phyloP scores from a whole-genome alignment of 257 asterid genomes.

The Ballota nigra region DNA sequence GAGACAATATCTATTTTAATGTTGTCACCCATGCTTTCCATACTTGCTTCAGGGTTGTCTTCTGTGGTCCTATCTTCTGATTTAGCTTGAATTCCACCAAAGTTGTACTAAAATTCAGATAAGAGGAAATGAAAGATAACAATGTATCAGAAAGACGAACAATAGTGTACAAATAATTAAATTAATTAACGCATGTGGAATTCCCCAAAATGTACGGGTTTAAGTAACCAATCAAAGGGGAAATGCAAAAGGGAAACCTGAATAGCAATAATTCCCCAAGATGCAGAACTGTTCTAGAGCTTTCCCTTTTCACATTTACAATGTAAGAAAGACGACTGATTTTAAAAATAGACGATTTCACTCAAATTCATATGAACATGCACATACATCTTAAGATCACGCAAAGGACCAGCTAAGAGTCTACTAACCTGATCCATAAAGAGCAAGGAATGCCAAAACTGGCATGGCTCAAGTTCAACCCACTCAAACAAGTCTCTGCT shows the following conservation, averaged over 20 bases:
- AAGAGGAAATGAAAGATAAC: constrained; percentile 1
- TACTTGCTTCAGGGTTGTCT: constrained; percentile 38
- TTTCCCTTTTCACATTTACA: neutral
- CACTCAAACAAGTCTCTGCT: constrained; percentile 91
- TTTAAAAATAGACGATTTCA: neutral
- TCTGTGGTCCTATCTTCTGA: constrained; percentile 45
- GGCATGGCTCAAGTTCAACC: constrained; percentile 91
- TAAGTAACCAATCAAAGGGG: neutral
- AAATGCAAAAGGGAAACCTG: neutral
- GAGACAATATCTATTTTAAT: constrained; percentile 73
- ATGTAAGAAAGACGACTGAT: neutral
- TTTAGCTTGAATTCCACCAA: constrained; percentile 90
- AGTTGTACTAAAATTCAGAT: constrained; percentile 61
- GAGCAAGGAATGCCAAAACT: constrained; percentile 92
- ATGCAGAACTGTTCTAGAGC: neutral
- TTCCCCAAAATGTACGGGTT: neutral
- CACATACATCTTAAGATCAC: neutral
- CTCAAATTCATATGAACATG: neutral
- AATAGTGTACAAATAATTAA: neutral
- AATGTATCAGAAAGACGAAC: constrained; percentile 18
- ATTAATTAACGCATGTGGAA: neutral
- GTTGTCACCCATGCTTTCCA: constrained; percentile 39
- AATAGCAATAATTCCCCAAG: neutral
- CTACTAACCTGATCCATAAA: constrained; percentile 95
- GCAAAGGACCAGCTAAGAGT: constrained; percentile 8